Percentiles rank a stretch among this genome's conserved stretches.
Conservation (phyloP, 2,329 filamentous ascomycete genomes). For the Trichophyton benhamiae region DNA sequence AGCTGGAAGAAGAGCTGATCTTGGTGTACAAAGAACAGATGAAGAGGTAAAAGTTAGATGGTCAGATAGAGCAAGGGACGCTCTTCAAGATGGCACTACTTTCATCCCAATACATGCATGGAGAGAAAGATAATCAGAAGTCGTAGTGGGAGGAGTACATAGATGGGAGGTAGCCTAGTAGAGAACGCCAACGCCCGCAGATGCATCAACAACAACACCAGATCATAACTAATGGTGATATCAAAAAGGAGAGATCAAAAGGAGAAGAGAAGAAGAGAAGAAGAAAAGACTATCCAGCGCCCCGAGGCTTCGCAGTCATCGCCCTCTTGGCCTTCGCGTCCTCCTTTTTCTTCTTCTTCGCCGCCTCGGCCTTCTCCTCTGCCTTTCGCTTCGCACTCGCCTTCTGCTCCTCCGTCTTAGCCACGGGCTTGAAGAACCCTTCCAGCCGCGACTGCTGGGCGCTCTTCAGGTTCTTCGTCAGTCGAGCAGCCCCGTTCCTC, state of each 20-base stretch:
- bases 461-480: slow-evolving; percentile 83
- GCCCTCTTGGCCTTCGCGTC: slow-evolving; percentile 94
- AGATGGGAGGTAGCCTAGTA: neutral
- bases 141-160: neutral
- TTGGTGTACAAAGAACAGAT: neutral
- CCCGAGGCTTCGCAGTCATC: slow-evolving; percentile 73
- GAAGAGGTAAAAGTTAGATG: neutral
- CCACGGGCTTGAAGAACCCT: slow-evolving; percentile 90
- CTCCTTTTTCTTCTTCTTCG: slow-evolving; percentile 90
- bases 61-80: neutral
- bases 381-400: slow-evolving; percentile 80
- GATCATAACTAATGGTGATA: too few relatives aligned
- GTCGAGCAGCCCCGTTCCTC: slow-evolving; percentile 58
- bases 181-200: neutral
- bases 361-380: slow-evolving; percentile 79
- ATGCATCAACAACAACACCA: neutral
- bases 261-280: neutral
- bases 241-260: neutral
- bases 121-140: neutral
- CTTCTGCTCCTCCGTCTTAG: slow-evolving; percentile 78
- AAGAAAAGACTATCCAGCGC: slow-evolving; percentile 33
- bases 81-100: neutral
- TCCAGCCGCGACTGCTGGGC: slow-evolving; percentile 84
- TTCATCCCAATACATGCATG: neutral
- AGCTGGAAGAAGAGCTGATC: neutral